phyloP scores from a whole-genome alignment of 805 yeast genomes.

The Wickerhamiella vanderwaltii region DNA sequence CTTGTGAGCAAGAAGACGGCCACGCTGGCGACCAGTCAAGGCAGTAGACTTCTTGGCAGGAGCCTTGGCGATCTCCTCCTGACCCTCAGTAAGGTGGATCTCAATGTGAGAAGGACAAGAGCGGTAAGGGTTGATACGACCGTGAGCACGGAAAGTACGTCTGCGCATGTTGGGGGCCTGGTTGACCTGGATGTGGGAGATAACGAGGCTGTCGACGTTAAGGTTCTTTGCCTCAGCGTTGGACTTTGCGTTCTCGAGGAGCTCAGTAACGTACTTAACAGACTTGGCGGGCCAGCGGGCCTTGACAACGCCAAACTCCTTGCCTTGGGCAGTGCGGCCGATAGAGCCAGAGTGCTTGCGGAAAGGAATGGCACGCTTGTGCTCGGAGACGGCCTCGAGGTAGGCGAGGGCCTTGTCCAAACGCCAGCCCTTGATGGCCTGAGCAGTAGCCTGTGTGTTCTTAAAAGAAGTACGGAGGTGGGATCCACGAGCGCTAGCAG shows the following conservation, averaged over 20 bases:
- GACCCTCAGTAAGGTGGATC: constrained; percentile 90
- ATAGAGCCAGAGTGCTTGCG: constrained; percentile 93
- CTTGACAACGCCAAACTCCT: constrained; percentile 98
- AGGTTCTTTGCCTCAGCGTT: constrained; percentile 99
- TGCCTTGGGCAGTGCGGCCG: constrained; percentile 99
- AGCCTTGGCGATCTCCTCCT: constrained; percentile 88
- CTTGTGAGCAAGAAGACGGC: constrained; percentile 81
- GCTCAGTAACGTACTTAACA: constrained; percentile 87
- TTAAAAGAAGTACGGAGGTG: constrained; percentile 98
- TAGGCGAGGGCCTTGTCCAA: constrained; percentile 89
- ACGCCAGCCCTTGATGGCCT: constrained; percentile 97
- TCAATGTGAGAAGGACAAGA: constrained; percentile 98
- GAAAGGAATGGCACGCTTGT: constrained; percentile 99
- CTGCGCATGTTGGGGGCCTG: constrained; percentile 99
- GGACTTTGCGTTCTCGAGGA: constrained; percentile 94
- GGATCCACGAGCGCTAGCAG: constrained; percentile 98
- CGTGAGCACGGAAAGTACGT: constrained; percentile 99
- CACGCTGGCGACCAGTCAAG: constrained; percentile 84
- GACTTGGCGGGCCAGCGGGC: constrained; percentile 99
- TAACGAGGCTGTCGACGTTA: constrained; percentile 81
- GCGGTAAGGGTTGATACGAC: constrained; percentile 99
- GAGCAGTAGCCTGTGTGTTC: constrained; percentile 99
- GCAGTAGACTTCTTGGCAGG: constrained; percentile 52
- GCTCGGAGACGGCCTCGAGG: constrained; percentile 92
- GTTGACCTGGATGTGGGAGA: constrained; percentile 99